Conservation (phyloP, 116 monocot genomes). For the Trichopus zeylanicus region DNA sequence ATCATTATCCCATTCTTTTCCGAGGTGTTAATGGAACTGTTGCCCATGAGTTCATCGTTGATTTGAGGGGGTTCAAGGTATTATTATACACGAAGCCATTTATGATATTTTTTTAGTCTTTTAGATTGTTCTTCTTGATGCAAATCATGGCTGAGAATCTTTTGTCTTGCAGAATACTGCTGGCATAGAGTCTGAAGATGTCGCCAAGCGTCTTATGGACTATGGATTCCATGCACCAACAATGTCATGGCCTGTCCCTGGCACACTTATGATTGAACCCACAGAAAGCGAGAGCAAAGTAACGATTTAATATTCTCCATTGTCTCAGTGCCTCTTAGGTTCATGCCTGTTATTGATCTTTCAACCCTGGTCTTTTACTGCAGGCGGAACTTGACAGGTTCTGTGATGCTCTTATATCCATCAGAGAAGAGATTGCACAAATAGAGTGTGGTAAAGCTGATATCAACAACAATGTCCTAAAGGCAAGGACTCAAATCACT, state of each 20-base stretch:
- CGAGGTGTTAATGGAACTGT: slow-evolving; percentile 96
- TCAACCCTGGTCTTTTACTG: slow-evolving; percentile 2
- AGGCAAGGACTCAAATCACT: slow-evolving; percentile 36
- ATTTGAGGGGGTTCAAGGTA: slow-evolving; percentile 96
- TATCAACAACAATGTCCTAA: slow-evolving; percentile 86
- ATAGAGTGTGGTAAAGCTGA: slow-evolving; percentile 95
- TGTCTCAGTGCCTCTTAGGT: not conserved
- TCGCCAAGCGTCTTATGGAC: slow-evolving; percentile 96
- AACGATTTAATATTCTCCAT: not conserved
- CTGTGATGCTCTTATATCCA: slow-evolving; percentile 96
- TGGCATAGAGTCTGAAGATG: slow-evolving; percentile 96
- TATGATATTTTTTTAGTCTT: not conserved
- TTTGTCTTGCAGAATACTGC: slow-evolving; percentile 64
- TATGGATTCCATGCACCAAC: slow-evolving; percentile 99
- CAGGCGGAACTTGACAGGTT: slow-evolving; percentile 95
- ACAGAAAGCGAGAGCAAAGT: slow-evolving; percentile 99
- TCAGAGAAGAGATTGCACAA: slow-evolving; percentile 89
- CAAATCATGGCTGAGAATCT: not conserved
- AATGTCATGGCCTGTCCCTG: slow-evolving; percentile 99
- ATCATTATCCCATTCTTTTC: slow-evolving; percentile 90
- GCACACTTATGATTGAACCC: slow-evolving; percentile 98
- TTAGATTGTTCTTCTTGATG: not conserved
- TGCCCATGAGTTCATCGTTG: slow-evolving; percentile 98
- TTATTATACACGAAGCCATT: not conserved
- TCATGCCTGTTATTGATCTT: not conserved